Base-by-base conservation (phyloP, 108 stramenopile species). In the Skeletonema marinoi region DNA sequence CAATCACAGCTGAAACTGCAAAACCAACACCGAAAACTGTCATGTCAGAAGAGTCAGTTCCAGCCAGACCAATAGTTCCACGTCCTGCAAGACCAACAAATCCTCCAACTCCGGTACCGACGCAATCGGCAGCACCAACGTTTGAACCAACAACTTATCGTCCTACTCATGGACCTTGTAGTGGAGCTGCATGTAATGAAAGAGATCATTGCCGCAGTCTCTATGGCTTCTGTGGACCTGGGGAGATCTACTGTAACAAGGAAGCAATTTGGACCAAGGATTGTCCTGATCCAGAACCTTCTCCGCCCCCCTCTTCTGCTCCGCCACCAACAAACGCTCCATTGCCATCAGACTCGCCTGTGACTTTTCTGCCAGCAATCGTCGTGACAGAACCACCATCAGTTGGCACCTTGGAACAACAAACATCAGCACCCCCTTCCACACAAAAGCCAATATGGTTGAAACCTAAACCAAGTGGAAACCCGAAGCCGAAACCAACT, bases 151-250 rank as follows among this genome's bases (percentile, higher is more conserved):
- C 39, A 6, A 71, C 70, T 25, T 61, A 3, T 50, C 63, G 6
- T 39, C 65, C 74, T 19, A 70, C 70, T 1, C 42, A 60, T 17
- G 81, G 81, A 25, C 75, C 81, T 10, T 82, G 81, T 59, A 66
- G 31, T 69, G 75, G 75, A 19, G 32, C 44, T 7, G 11, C 35
- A 5, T 77, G 76, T 32, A 29, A 56, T 63, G 14, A 69, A 70
- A 33, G 32, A 58, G 68, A 61, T 36, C 81, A 82, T 21, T 76
- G 74, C 44, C 65, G 81, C 16, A 77, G 75, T 60, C 60, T 68
- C 19, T 82, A 76, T 61, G 81, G 75, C 19, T 82, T 82, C 59
- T 82, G 81, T 46, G 81, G 81, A 36, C 81, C 81, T 11, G 71
- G 75, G 32, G 50, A 66, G 42, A 72, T 71, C n/a, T 82, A 77